These are phyloP conservation scores for Cytospora piceicola DNA, from an alignment of 2,329 filamentous ascomycete species.

Conservation along the genomic window DNA sequence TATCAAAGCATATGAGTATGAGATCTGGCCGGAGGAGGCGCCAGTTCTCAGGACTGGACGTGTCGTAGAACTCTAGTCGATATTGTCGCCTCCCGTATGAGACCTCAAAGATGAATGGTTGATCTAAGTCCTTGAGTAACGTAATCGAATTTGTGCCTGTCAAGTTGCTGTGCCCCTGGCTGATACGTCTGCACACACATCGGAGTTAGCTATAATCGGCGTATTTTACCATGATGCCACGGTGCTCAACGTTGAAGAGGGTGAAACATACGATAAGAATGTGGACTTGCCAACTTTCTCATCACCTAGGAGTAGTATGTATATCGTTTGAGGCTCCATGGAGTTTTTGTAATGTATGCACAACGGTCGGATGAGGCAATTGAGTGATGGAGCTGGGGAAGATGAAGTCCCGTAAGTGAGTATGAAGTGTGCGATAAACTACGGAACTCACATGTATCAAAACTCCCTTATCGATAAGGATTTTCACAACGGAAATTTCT, in stretches of 20 bases:
- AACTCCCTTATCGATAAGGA: conserved; percentile 33
- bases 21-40: conserved; percentile 60
- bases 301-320: conserved; percentile 63
- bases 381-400: neutral
- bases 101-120: conserved; percentile 64
- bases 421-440: neutral
- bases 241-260: conserved; percentile 6
- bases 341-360: neutral
- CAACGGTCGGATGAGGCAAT: neutral
- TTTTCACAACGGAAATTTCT: conserved; percentile 22
- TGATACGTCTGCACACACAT: conserved; percentile 52
- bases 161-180: conserved; percentile 43
- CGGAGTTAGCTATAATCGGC: conserved; percentile 15
- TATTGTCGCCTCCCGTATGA: conserved; percentile 50
- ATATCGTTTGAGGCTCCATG: conserved; percentile 57
- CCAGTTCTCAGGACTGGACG: conserved; percentile 62
- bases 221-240: neutral
- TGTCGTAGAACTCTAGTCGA: conserved; percentile 64
- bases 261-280: conserved; percentile 59
- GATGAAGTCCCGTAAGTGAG: neutral
- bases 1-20: conserved; percentile 64
- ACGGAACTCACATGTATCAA: neutral
- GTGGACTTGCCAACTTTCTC: conserved; percentile 63
- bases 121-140: conserved; percentile 61
- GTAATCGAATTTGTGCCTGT: conserved; percentile 45